Percentiles rank a stretch among this genome's conserved stretches.
These are phyloP conservation scores for Dendrothele bispora DNA, from an alignment of 768 basidiomycete species.

Conservation along the genomic window DNA sequence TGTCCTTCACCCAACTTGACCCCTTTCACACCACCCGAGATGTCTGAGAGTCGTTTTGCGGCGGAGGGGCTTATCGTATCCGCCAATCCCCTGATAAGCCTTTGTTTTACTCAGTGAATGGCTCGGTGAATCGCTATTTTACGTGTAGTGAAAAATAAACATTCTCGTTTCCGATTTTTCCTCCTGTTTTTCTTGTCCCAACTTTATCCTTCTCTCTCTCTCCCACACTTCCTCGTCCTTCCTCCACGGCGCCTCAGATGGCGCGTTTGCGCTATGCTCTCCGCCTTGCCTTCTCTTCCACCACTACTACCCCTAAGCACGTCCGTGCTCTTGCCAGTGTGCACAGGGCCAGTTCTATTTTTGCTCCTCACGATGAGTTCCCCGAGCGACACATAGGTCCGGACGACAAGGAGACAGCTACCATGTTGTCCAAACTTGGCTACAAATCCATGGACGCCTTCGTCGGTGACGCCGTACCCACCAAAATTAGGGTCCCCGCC, in stretches of 20 bases:
- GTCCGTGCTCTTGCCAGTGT: conserved; percentile 57
- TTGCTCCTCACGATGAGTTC: conserved; percentile 89
- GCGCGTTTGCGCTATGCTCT: conserved; percentile 25
- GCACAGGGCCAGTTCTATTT: conserved; percentile 61
- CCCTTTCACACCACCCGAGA: no score
- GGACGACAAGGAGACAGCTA: conserved; percentile 71
- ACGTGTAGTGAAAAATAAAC: no score
- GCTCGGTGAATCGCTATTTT: conserved; percentile 36
- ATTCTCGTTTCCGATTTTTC: conserved; percentile 10
- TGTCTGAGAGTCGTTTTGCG: no score
- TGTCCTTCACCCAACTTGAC: no score
- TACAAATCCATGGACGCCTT: conserved; percentile 90
- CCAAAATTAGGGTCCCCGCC: conserved; percentile 70
- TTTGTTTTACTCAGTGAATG: conserved; percentile 33
- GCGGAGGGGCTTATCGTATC: no score
- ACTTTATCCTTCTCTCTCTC: conserved; percentile 3
- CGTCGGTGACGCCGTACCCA: conserved; percentile 78
- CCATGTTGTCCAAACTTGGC: conserved; percentile 84
- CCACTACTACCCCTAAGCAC: no score
- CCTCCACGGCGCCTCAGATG: conserved; percentile 18
- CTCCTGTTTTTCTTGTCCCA: conserved; percentile 12
- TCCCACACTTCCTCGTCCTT: no score
- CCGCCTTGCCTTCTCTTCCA: conserved; percentile 17
- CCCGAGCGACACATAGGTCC: conserved; percentile 91
- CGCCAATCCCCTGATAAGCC: background rate